phyloP scores from a whole-genome alignment of 1,284 basidiomycete genomes.

The Ganoderma multipileum region DNA sequence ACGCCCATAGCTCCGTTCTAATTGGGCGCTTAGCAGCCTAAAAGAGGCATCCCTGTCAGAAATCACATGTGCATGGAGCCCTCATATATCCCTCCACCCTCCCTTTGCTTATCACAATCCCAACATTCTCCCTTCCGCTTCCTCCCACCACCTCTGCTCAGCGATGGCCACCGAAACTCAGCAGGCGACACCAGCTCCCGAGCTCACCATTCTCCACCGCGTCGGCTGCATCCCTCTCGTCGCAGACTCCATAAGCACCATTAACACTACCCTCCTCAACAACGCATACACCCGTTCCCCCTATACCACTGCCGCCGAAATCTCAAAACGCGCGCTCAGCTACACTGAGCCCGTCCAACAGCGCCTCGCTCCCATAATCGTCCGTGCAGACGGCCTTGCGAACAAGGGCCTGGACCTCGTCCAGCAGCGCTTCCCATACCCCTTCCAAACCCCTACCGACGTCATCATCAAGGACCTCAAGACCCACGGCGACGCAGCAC shows the following conservation, averaged over 20 bases:
- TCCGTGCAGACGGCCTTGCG: slow-evolving; percentile 65
- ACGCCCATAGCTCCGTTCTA: not conserved
- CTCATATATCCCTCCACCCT: slow-evolving; percentile 27
- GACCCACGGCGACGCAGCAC: slow-evolving; percentile 60
- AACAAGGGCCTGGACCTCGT: slow-evolving; percentile 80
- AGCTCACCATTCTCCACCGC: slow-evolving; percentile 66
- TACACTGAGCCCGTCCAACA: slow-evolving; percentile 69
- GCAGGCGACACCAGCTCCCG: slow-evolving; percentile 45
- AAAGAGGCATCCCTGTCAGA: not conserved
- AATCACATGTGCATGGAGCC: slow-evolving; percentile 35
- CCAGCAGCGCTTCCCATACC: slow-evolving; percentile 73
- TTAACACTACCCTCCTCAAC: slow-evolving; percentile 63
- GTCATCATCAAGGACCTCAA: slow-evolving; percentile 70
- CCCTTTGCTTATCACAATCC: slow-evolving; percentile 25
- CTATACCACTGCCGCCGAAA: slow-evolving; percentile 65
- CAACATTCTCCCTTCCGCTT: slow-evolving; percentile 16
- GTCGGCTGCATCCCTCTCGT: slow-evolving; percentile 75
- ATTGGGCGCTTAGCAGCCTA: not conserved
- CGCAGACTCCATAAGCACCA: slow-evolving; percentile 61
- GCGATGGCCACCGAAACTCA: slow-evolving; percentile 52
- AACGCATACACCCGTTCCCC: slow-evolving; percentile 68
- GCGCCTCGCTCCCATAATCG: slow-evolving; percentile 68
- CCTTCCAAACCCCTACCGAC: slow-evolving; percentile 75
- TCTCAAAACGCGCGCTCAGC: slow-evolving; percentile 65
- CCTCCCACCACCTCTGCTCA: slow-evolving; percentile 16